Conservation (phyloP, 805 yeast species). For the Candida fluviatilis region DNA sequence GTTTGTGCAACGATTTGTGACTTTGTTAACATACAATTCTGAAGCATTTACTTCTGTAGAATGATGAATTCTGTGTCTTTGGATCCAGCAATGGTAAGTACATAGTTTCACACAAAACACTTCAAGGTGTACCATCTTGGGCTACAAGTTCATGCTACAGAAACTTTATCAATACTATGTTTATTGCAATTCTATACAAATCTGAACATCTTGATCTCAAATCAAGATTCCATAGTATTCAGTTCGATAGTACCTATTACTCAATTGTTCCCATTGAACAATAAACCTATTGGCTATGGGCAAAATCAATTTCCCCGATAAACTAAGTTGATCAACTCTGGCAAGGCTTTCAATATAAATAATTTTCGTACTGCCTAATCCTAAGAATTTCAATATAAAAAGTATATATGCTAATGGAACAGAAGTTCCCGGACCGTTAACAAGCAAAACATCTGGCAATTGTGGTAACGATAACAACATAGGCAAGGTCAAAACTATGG, state of each 20-base stretch:
- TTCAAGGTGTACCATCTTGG: no score
- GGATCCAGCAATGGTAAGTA: no score
- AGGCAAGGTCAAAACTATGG: slow-evolving; percentile 27
- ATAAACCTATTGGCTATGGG: slow-evolving; percentile 73
- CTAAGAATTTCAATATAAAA: slow-evolving; percentile 47
- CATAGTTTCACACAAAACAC: no score
- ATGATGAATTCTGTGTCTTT: no score
- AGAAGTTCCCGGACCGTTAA: slow-evolving; percentile 83
- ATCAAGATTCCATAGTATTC: slow-evolving; percentile 76
- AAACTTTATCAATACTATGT: no score
- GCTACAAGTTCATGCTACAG: no score
- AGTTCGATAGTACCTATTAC: slow-evolving; percentile 47
- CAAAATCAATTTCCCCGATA: slow-evolving; percentile 68
- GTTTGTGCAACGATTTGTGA: no score
- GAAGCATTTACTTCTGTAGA: no score
- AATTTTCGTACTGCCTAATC: slow-evolving; percentile 49
- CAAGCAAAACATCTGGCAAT: slow-evolving; percentile 42
- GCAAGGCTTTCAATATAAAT: slow-evolving; percentile 87
- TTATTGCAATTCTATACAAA: no score
- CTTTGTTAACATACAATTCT: no score
- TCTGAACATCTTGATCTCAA: no score
- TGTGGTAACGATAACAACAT: slow-evolving; percentile 22
- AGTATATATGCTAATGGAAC: slow-evolving; percentile 63
- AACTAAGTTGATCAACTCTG: slow-evolving; percentile 67
- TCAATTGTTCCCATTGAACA: slow-evolving; percentile 83